Conservation (phyloP, 2,329 filamentous ascomycete species). For the Penicillium rolfsii region DNA sequence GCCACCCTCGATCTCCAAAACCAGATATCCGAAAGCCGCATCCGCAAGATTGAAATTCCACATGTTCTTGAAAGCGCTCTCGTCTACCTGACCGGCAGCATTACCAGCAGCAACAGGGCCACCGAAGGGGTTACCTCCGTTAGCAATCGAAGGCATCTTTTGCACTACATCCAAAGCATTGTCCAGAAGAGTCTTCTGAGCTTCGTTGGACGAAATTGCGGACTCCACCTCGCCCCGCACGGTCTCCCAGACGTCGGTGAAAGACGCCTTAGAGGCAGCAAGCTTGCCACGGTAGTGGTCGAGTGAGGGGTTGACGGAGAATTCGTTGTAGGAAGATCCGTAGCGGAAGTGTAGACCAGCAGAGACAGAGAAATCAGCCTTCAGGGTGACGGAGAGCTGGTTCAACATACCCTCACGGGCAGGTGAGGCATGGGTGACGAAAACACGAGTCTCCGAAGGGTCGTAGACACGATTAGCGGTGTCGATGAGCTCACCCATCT, state of each 20-base stretch:
- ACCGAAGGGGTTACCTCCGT: constrained; percentile 95
- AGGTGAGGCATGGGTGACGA: constrained; percentile 95
- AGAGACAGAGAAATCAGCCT: constrained; percentile 97
- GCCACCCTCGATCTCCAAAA: constrained; percentile 91
- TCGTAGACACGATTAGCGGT: constrained; percentile 98
- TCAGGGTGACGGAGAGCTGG: constrained; percentile 94
- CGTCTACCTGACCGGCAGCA: constrained; percentile 85
- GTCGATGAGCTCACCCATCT: constrained; percentile 98
- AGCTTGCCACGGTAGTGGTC: constrained; percentile 99
- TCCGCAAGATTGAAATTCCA: constrained; percentile 99
- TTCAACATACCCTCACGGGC: constrained; percentile 96
- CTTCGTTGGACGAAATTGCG: constrained; percentile 89
- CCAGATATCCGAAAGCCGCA: constrained; percentile 93
- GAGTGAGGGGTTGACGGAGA: constrained; percentile 96
- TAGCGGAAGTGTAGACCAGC: constrained; percentile 98
- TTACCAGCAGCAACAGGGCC: constrained; percentile 73
- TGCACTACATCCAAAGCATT: constrained; percentile 92
- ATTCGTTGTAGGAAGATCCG: constrained; percentile 99
- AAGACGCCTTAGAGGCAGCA: constrained; percentile 95
- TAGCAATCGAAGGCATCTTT: constrained; percentile 95
- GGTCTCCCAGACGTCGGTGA: constrained; percentile 99
- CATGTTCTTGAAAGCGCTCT: constrained; percentile 99
- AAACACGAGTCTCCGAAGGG: constrained; percentile 93
- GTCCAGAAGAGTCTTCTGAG: constrained; percentile 87
- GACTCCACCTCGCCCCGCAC: constrained; percentile 95